These are phyloP conservation scores for Trichosporon coremiiforme DNA, from an alignment of 1,284 basidiomycete species.

Conservation along the genomic window DNA sequence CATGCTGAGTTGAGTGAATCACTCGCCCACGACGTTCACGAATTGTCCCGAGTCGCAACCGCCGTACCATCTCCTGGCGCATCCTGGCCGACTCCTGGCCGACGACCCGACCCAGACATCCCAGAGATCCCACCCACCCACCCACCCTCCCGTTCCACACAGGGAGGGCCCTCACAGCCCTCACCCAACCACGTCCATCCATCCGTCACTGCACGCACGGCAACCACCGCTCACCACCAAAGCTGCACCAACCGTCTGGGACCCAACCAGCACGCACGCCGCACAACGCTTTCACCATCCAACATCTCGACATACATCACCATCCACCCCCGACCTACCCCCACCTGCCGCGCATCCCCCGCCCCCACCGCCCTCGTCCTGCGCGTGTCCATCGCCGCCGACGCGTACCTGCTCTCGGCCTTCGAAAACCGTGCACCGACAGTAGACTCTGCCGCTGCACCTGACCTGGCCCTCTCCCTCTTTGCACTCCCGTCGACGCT, in stretches of 20 bases:
- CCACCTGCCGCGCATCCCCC: not conserved
- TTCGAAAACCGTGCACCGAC: constrained; percentile 8
- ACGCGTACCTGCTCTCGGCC: not conserved
- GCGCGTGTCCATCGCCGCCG: not conserved
- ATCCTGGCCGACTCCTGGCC: too few relatives aligned
- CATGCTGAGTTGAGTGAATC: not conserved
- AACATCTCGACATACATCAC: not conserved
- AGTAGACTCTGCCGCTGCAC: not conserved
- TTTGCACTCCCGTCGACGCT: constrained; percentile 1
- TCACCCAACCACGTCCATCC: constrained; percentile 6
- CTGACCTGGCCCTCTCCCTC: not conserved
- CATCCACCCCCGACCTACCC: constrained; percentile 18
- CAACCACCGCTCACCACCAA: not conserved
- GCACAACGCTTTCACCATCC: constrained; percentile 11
- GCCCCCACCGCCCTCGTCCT: too few relatives aligned
- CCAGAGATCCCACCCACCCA: not conserved
- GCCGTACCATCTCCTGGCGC: not conserved
- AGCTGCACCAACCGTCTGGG: too few relatives aligned
- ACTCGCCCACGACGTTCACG: not conserved
- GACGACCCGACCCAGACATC: too few relatives aligned
- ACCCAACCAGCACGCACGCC: too few relatives aligned
- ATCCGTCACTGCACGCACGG: too few relatives aligned
- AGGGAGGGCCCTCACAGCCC: too few relatives aligned
- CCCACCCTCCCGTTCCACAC: too few relatives aligned
- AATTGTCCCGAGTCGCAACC: not conserved